phyloP scores from a whole-genome alignment of 331 rosid species.

The Rosa hybrid region DNA sequence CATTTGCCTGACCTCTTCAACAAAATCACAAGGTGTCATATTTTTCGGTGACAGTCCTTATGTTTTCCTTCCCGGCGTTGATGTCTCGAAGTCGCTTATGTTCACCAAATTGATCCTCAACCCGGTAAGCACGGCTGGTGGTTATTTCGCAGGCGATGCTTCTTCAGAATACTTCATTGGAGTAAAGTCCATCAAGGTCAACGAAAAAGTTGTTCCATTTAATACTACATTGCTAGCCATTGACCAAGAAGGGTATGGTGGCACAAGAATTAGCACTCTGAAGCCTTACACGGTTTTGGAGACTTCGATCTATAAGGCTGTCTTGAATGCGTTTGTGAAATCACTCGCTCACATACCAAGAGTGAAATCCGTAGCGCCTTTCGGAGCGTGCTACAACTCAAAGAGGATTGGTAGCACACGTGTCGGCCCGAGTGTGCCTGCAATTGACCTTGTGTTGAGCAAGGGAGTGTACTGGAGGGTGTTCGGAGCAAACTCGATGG shows the following conservation, averaged over 20 bases:
- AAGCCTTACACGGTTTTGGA: conserved; percentile 51
- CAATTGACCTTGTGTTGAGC: conserved; percentile 40
- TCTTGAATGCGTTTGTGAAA: conserved; percentile 39
- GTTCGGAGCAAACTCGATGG: conserved; percentile 63
- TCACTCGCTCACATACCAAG: not conserved
- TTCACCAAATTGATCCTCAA: not conserved
- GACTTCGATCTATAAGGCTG: conserved; percentile 36
- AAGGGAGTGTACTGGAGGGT: conserved; percentile 39
- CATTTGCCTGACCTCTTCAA: not conserved
- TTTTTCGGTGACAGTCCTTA: not conserved
- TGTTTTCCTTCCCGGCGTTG: conserved; percentile 7
- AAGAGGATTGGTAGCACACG: conserved; percentile 22
- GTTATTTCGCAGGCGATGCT: not conserved
- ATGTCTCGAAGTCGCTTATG: not conserved
- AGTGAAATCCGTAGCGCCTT: conserved; percentile 48
- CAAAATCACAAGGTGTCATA: not conserved
- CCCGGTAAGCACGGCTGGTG: not conserved
- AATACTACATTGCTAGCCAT: conserved; percentile 28
- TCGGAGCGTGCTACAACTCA: conserved; percentile 40
- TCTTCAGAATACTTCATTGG: conserved; percentile 36
- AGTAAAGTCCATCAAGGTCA: conserved; percentile 45
- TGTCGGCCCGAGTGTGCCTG: conserved; percentile 49
- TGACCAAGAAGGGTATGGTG: conserved; percentile 23
- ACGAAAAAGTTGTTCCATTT: conserved; percentile 36
- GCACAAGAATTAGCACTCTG: conserved; percentile 39